These are phyloP conservation scores for Alternaria sp. DNA, from an alignment of 2,329 filamentous ascomycete species.

Conservation along the genomic window DNA sequence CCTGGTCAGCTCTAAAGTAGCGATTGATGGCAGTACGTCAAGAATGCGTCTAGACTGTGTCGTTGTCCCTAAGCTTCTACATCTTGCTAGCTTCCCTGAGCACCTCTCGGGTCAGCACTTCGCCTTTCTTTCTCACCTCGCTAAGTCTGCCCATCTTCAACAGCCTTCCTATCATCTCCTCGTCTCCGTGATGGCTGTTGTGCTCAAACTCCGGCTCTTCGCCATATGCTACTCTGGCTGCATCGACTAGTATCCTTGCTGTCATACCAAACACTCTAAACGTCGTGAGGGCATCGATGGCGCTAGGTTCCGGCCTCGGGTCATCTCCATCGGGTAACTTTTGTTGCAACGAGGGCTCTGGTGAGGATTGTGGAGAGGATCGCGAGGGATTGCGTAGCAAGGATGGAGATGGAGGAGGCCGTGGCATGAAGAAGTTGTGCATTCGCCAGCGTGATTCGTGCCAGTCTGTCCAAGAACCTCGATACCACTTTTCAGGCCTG, in stretches of 20 bases:
- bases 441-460: slow-evolving; percentile 81
- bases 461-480: slow-evolving; percentile 82
- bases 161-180: slow-evolving; percentile 69
- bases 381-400: slow-evolving; percentile 15
- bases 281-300: slow-evolving; percentile 58
- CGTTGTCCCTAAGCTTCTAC: slow-evolving; percentile 6
- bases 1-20: background rate
- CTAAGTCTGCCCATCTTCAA: slow-evolving; percentile 65
- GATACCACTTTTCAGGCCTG: slow-evolving; percentile 76
- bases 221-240: slow-evolving; percentile 82
- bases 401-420: slow-evolving; percentile 27
- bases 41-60: background rate
- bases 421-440: slow-evolving; percentile 91
- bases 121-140: slow-evolving; percentile 60
- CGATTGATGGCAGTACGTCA: background rate
- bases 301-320: slow-evolving; percentile 49
- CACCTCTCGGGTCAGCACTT: slow-evolving; percentile 62
- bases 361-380: background rate
- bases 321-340: slow-evolving; percentile 29
- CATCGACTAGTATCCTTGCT: slow-evolving; percentile 87
- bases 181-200: slow-evolving; percentile 71
- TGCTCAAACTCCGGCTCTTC: slow-evolving; percentile 86
- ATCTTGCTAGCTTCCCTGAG: slow-evolving; percentile 62
- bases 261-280: slow-evolving; percentile 98
- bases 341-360: slow-evolving; percentile 6